A percentile compares a stretch with the other conserved stretches of the same genome.
Conservation (phyloP, 352 stramenopile genomes). For the Phytopythium kandeliae region DNA sequence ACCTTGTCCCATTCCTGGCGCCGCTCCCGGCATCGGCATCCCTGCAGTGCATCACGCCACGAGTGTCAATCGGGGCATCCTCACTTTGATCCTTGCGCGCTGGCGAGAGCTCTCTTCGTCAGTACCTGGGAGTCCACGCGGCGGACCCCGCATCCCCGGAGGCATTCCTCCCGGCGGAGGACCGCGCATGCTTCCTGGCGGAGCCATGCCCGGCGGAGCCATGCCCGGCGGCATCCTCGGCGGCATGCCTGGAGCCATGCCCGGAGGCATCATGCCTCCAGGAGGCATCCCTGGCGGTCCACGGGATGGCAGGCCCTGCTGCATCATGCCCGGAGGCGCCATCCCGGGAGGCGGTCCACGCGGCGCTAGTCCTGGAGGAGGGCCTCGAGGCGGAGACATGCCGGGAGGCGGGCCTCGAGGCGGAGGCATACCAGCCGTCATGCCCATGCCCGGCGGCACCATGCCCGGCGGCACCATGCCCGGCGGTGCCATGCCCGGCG, state of each 20-base stretch:
- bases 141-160: slow-evolving; percentile 8
- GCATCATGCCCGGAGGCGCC: slow-evolving; percentile 6
- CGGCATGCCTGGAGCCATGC: background rate
- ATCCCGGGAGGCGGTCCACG: slow-evolving; percentile 12
- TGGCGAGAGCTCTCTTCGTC: slow-evolving; percentile 2
- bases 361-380: slow-evolving; percentile 17
- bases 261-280: background rate
- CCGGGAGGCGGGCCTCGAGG: slow-evolving; percentile 4
- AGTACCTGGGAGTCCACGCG: slow-evolving; percentile 12
- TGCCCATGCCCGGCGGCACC: slow-evolving; percentile 12
- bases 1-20: slow-evolving; percentile 3
- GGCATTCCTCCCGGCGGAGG: too few species aligned
- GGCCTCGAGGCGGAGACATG: slow-evolving; percentile 6
- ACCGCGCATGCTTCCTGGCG: too few species aligned
- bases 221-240: too few species aligned
- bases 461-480: slow-evolving; percentile 8
- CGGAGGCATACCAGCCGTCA: slow-evolving; percentile 13
- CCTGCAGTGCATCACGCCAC: background rate
- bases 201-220: too few species aligned
- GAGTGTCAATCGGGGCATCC: too few species aligned
- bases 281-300: slow-evolving; percentile 10
- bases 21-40: slow-evolving; percentile 14
- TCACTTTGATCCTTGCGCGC: too few species aligned
- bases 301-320: too few species aligned
- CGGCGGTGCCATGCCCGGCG: slow-evolving; percentile 8